Base-by-base conservation (phyloP, 306 rosid genomes). In the Betula pendula region DNA sequence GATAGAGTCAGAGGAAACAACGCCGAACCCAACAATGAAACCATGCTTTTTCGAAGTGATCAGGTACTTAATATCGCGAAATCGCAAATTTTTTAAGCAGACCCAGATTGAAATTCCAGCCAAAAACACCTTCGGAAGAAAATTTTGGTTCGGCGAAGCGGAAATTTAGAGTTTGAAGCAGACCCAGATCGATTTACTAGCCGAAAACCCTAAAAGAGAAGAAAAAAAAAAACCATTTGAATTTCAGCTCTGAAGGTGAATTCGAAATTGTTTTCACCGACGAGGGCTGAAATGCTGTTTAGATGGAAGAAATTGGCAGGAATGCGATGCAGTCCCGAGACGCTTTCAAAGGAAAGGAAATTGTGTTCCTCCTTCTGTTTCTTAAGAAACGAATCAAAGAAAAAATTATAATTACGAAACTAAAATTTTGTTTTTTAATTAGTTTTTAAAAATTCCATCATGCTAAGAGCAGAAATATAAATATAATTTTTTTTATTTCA, bases 21-120 rank as follows among this genome's bases (percentile, higher is more conserved):
- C 13, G 82, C 79, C 24, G 87, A 79, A 75, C 85, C 83, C 2
- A 88, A 84, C 13, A 88, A 70, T 4, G 93, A 91, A 81, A 81
- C 90, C 99, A 92, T 91, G 65, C 51, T 71, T 66, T 56, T 11
- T 8, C 24, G 48, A 79, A 52, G 52, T 55, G 67, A 59, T 67
- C 59, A 43, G 79, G 58, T 74, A 53, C 70, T 49, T 8, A 77
- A 58, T 52, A 20, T 38, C 5, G 22, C 12, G 43, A 70, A 56
- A 53, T 71, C 20, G 62, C 20, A n/a, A 66, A 63, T 13, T 62
- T 38, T 75, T 55, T 68, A 71, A 77, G 74, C 81, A 59, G 51
- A 80, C 77, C 81, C 56, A 73, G 66, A 65, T 72, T 38, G 22
- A 70, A 45, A 65, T 15, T 63, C 25, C 8, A n/a, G 55, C 20